Evolutionary conservation across 352 stramenopile species (phyloP), one percentile per base, ranked within the genome.

Genomic region (Phytopythium boreale): DNA sequence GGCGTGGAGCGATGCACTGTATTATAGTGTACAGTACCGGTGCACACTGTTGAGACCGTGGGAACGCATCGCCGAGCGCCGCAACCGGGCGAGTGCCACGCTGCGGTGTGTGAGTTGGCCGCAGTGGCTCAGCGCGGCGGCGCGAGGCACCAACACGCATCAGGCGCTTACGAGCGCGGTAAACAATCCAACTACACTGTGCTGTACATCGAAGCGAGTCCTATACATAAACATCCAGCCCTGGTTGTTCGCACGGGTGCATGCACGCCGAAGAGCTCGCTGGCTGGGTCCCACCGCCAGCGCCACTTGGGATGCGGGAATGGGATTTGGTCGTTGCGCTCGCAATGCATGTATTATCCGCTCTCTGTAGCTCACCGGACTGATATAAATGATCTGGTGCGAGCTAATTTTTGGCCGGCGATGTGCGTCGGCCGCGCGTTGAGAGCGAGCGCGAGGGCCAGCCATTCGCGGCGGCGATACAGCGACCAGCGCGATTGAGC

Each of bases 321-420:
- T 22, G 43, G 43, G 43, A 50, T 50, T 24, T 8, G n/a, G 41
- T 34, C 29, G 29, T 34, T 34, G 29, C 29, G 29, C 29, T 34
- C 3, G 3, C 7, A 34, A 7, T 7, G 7, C 29, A 7, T 34
- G 29, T 34, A 7, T 7, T 34, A 34, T 34, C 29, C 29, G 29
- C 29, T 34, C 29, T 3, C 50, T 27, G 14, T 12, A 3, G 2
- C 19, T 36, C 53, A 29, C 53, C 34, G 53, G 53, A 59, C 53
- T 59, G 53, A 59, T 47, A 59, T 47, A 47, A 46, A 59, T 59
- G 53, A 59, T 22, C 53, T 59, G 53, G 17, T 47, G 53, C 10
- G n/a, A 31, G 53, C 52, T 44, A 1, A 59, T 59, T 49, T 27
- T 7, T 17, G 7, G 2, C n/a, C 15, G 10, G 22, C 47, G 14